Base-by-base conservation (phyloP, 108 stramenopile species). In the Nannochloropsis oceanica region DNA sequence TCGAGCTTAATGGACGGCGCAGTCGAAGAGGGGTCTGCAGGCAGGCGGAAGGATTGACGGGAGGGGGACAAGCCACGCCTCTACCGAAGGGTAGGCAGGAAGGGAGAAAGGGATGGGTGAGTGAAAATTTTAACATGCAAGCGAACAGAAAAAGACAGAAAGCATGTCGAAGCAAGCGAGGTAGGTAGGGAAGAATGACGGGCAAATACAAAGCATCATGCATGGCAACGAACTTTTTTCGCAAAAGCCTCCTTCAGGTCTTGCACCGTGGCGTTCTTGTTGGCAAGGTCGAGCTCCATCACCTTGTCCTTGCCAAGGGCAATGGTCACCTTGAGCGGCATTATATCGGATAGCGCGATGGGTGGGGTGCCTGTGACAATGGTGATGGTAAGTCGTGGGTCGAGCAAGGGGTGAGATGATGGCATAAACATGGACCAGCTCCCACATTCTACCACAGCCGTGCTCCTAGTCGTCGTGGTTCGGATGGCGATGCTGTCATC, bases 221-320 rank as follows among this genome's bases (percentile, higher is more conserved):
- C 59, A n/a, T 73, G 59, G 18, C 18, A 73, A n/a, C 59, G 18
- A 18, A 73, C 59, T n/a, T 73, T 73, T n/a, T 44, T 43, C 26
- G 50, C 79, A 80, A 27, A 85, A n/a, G n/a, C 84, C 20, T 42
- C 10, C 26, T 85, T 85, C 79, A 85, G 24, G 26, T 85, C 84
- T 25, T 85, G 25, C 20, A 85, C 79, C 25, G 84, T 80, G 79
- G 84, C 84, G 25, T 44, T 80, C 24, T 85, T 85, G 59, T 73
- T 73, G 24, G 80, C 50, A n/a, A 85, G 43, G 26, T 79, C 34
- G 20, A 85, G 20, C 25, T 85, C 43, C n/a, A 25, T 12, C 12
- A 20, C 26, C 26, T 44, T 44, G 13, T 26, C 84, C 26, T 85
- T 85, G 59, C 59, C 59, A 7, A 73, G 5, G 22, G 59, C 59